These are phyloP conservation scores for Populus alba DNA, from an alignment of 345 rosid genomes.

Conservation along the genomic window DNA sequence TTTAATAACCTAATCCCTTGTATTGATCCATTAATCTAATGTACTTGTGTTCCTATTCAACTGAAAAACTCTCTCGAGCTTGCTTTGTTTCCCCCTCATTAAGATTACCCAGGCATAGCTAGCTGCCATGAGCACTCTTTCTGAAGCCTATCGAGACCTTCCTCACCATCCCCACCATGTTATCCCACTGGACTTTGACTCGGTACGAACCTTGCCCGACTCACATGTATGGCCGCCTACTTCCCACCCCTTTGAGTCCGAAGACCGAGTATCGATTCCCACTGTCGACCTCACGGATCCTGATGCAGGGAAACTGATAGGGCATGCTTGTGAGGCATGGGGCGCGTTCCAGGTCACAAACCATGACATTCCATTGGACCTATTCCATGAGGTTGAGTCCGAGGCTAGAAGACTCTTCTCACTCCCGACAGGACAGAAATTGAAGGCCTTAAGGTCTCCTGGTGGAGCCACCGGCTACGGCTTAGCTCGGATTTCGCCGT, in stretches of 20 bases:
- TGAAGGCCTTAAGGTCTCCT: constrained; percentile 52
- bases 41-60: background rate
- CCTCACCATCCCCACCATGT: constrained; percentile 50
- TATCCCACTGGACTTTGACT: constrained; percentile 53
- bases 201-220: constrained; percentile 47
- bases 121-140: constrained; percentile 33
- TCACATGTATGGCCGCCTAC: constrained; percentile 48
- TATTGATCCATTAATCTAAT: background rate
- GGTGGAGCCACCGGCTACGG: constrained; percentile 68
- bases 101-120: background rate
- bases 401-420: constrained; percentile 55
- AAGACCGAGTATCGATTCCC: constrained; percentile 39
- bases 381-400: constrained; percentile 48
- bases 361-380: constrained; percentile 49
- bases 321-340: constrained; percentile 64
- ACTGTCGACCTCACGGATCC: constrained; percentile 51
- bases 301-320: constrained; percentile 32
- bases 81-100: background rate
- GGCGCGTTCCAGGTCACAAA: constrained; percentile 69
- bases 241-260: constrained; percentile 8
- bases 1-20: constrained; percentile 5
- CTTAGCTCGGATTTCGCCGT: constrained; percentile 59
- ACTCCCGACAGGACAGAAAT: constrained; percentile 57
- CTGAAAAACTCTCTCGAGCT: background rate
- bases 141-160: constrained; percentile 48